Percentiles rank a stretch among this genome's conserved stretches.
These are phyloP conservation scores for Syncephalastrum sp. DNA, from an alignment of 371 early-diverging fungal genomes.

Conservation along the genomic window DNA sequence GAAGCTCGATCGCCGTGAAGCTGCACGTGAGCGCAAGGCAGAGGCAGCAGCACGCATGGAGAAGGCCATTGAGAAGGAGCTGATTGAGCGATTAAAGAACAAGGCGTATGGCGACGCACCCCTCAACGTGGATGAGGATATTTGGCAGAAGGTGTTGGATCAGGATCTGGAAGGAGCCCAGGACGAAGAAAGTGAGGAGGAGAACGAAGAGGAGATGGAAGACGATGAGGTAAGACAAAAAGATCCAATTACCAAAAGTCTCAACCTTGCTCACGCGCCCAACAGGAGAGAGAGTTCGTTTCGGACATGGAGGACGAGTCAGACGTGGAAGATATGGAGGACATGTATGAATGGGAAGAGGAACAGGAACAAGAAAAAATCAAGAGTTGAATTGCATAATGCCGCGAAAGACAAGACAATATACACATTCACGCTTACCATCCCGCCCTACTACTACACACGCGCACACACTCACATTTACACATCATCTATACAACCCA, in stretches of 20 bases:
- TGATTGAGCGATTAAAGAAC: constrained; percentile 91
- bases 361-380: constrained; percentile 15
- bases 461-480: too few relatives aligned
- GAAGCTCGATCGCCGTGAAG: constrained; percentile 94
- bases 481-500: too few relatives aligned
- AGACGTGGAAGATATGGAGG: constrained; percentile 23
- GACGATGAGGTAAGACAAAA: constrained; percentile 54
- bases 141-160: constrained; percentile 79
- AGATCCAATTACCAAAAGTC: constrained; percentile 8
- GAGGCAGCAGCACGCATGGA: constrained; percentile 95
- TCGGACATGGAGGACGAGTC: constrained; percentile 25
- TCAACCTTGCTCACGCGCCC: background rate
- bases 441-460: too few relatives aligned
- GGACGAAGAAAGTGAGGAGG: constrained; percentile 75
- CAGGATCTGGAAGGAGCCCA: constrained; percentile 69
- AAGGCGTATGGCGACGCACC: constrained; percentile 94
- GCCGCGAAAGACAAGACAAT: background rate
- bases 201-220: constrained; percentile 57
- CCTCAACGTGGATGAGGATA: constrained; percentile 85
- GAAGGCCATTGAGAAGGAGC: constrained; percentile 96
- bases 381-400: constrained; percentile 3
- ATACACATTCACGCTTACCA: background rate
- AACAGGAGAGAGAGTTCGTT: constrained; percentile 20
- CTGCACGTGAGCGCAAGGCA: constrained; percentile 89
- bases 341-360: constrained; percentile 21